Evolutionary conservation across 2,329 filamentous ascomycete species (phyloP).

Genomic region (Fusarium chaquense): DNA sequence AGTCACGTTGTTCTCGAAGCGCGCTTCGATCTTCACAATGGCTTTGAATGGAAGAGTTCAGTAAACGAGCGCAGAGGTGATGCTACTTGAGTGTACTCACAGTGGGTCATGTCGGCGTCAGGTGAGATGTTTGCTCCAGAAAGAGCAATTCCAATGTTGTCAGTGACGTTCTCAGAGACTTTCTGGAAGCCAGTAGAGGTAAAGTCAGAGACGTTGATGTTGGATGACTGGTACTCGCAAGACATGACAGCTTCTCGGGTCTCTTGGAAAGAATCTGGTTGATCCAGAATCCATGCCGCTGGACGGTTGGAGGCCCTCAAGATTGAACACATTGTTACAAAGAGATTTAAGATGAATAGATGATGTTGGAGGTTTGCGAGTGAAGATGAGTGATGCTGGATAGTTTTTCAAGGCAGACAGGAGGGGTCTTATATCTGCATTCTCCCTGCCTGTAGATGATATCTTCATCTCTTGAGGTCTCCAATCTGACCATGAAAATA

Average conservation of each 20-base stretch:
- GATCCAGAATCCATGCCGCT: slow-evolving; percentile 29
- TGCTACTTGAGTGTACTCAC: neutral
- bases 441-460: fast-evolving
- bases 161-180: neutral
- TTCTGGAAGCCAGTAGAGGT: slow-evolving; percentile 1
- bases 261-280: neutral
- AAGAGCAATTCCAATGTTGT: neutral
- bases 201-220: neutral
- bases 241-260: neutral
- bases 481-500: neutral
- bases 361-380: neutral
- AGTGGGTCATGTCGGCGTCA: slow-evolving; percentile 5
- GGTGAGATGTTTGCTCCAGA: neutral
- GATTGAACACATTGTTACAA: neutral
- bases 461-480: neutral
- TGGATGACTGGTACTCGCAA: neutral
- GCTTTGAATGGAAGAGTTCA: neutral
- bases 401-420: neutral
- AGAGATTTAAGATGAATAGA: neutral
- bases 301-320: slow-evolving; percentile 2
- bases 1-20: slow-evolving; percentile 17
- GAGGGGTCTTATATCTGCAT: neutral
- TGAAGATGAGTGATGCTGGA: neutral
- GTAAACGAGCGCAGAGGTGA: neutral
- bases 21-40: slow-evolving; percentile 36